Percentiles rank a stretch among this genome's conserved stretches.
phyloP scores from a whole-genome alignment of 2,329 filamentous ascomycete species.

The Trichoderma koningii region DNA sequence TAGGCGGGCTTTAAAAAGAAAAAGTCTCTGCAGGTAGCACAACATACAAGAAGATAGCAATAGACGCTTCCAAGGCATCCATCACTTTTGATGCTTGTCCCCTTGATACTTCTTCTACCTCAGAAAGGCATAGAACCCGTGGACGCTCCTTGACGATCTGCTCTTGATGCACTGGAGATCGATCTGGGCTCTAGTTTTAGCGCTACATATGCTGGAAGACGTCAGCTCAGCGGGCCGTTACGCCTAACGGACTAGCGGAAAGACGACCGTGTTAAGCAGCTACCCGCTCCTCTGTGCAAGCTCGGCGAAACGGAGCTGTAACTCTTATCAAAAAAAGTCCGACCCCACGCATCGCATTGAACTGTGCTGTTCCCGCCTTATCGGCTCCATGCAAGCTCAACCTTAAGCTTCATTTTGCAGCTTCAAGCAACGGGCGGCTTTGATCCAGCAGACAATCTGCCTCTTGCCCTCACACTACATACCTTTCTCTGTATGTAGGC shows the following conservation, averaged over 20 bases:
- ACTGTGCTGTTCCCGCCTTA: constrained; percentile 1
- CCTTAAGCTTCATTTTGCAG: neutral
- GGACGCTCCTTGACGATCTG: neutral
- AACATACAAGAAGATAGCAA: neutral
- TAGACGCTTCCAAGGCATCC: neutral
- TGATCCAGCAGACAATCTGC: neutral
- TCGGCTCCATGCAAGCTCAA: neutral
- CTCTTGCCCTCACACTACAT: neutral
- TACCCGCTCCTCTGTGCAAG: fast-evolving
- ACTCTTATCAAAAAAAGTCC: neutral
- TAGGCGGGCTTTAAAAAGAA: neutral
- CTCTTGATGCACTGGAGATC: neutral
- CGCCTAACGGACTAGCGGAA: neutral
- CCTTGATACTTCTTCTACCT: neutral
- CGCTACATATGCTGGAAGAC: constrained; percentile 21
- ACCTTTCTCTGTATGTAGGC: constrained; percentile 39
- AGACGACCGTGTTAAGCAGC: neutral
- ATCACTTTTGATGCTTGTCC: neutral
- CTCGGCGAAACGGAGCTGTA: neutral
- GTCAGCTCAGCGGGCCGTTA: constrained; percentile 23
- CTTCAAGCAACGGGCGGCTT: neutral
- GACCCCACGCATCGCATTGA: constrained; percentile 9
- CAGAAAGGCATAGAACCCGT: no score
- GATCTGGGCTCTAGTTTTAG: constrained; percentile 20
- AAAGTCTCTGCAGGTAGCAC: neutral